These are phyloP conservation scores for Cercospora brassicicola DNA, from an alignment of 2,329 filamentous ascomycete genomes.

Conservation along the genomic window DNA sequence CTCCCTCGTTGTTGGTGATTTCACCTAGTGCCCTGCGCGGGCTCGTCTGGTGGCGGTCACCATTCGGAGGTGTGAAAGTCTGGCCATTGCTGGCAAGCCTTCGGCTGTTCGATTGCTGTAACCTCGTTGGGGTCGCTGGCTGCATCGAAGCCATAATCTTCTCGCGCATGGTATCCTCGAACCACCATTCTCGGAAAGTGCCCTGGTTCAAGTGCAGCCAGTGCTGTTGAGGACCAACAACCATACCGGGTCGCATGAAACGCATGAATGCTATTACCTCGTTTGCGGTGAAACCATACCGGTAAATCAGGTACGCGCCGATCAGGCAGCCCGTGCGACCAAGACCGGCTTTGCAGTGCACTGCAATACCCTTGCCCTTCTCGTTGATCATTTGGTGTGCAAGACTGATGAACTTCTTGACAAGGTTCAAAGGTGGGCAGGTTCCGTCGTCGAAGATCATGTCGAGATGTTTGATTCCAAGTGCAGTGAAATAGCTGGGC, in stretches of 20 bases:
- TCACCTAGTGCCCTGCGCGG: constrained; percentile 79
- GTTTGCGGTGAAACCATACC: constrained; percentile 94
- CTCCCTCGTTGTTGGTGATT: constrained; percentile 74
- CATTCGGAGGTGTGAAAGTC: constrained; percentile 81
- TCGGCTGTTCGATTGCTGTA: constrained; percentile 50
- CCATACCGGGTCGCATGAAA: constrained; percentile 98
- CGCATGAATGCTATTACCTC: constrained; percentile 85
- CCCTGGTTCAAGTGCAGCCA: constrained; percentile 98
- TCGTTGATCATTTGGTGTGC: constrained; percentile 92
- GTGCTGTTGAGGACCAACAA: constrained; percentile 96
- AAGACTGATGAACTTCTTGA: constrained; percentile 90
- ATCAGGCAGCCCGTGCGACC: constrained; percentile 95
- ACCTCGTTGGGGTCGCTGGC: constrained; percentile 57
- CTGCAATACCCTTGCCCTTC: constrained; percentile 88
- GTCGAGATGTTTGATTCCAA: constrained; percentile 93
- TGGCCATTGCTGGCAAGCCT: constrained; percentile 63
- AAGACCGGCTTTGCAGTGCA: constrained; percentile 97
- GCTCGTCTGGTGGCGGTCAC: constrained; percentile 59
- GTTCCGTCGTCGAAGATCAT: constrained; percentile 99
- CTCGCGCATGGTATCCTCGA: constrained; percentile 74
- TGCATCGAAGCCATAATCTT: constrained; percentile 65
- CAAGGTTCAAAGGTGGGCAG: constrained; percentile 83
- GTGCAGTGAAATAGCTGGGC: constrained; percentile 91
- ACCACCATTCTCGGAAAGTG: constrained; percentile 98
- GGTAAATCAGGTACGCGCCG: constrained; percentile 95